Evolutionary conservation across 768 basidiomycete genomes (phyloP).

Genomic region (Macrocybe gigantea): DNA sequence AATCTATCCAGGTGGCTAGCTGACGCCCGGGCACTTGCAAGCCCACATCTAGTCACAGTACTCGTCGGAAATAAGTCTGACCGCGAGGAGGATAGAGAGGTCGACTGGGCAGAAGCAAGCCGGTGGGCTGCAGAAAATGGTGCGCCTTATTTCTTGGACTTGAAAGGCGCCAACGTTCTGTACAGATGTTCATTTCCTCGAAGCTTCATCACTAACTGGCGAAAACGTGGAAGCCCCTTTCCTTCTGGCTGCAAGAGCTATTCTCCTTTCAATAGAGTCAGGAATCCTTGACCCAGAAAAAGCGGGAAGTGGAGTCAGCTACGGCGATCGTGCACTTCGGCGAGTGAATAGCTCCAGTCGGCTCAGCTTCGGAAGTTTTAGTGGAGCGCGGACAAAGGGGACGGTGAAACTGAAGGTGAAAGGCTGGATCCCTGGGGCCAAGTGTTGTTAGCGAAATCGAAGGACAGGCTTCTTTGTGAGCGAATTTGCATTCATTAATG

Average conservation of each 20-base stretch:
- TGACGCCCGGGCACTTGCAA: conserved; percentile 89
- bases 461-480: background rate
- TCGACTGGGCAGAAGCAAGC: conserved; percentile 93
- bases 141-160: conserved; percentile 22
- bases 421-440: conserved; percentile 57
- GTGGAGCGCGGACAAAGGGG: conserved; percentile 56
- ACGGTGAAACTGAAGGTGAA: conserved; percentile 56
- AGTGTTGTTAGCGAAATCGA: conserved; percentile 50
- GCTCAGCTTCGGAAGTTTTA: conserved; percentile 79
- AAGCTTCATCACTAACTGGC: conserved; percentile 86
- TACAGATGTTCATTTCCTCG: conserved; percentile 87
- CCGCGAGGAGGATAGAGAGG: conserved; percentile 89
- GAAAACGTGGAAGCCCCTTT: conserved; percentile 96
- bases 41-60: conserved; percentile 84
- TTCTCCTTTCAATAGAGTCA: conserved; percentile 86
- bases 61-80: conserved; percentile 96
- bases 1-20: conserved; percentile 87
- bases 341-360: conserved; percentile 90
- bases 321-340: conserved; percentile 89
- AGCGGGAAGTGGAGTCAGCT: conserved; percentile 92
- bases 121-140: conserved; percentile 96
- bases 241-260: conserved; percentile 77
- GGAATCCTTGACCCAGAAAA: conserved; percentile 90
- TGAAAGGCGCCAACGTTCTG: background rate
- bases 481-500: conserved; percentile 1